These are phyloP conservation scores for Quercus engelmannii DNA, from an alignment of 306 rosid genomes.

Conservation along the genomic window DNA sequence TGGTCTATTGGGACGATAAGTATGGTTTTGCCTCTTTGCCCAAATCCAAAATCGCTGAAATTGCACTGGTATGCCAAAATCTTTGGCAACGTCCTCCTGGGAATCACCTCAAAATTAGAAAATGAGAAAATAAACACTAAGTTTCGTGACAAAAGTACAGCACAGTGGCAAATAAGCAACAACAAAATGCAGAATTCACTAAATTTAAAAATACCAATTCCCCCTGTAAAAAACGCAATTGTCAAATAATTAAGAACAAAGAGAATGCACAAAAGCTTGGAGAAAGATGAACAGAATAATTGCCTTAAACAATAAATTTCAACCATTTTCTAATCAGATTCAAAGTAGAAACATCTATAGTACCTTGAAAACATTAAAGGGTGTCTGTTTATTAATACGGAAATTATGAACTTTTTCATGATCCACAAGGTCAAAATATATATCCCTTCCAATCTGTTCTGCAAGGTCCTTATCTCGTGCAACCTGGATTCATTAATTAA, in stretches of 20 bases:
- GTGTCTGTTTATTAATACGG: conserved; percentile 64
- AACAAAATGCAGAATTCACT: background rate
- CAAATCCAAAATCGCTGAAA: conserved; percentile 88
- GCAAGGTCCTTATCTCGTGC: conserved; percentile 77
- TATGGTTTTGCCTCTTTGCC: conserved; percentile 94
- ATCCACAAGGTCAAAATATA: conserved; percentile 90
- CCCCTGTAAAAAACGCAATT: background rate
- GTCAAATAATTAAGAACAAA: background rate
- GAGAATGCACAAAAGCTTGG: background rate
- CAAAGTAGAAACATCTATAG: background rate
- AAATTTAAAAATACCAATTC: background rate
- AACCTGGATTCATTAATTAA: conserved; percentile 47
- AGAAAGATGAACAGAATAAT: background rate
- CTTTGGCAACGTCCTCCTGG: conserved; percentile 91
- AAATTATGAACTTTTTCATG: conserved; percentile 90
- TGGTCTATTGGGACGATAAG: conserved; percentile 79
- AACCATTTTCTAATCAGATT: background rate
- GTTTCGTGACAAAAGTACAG: background rate
- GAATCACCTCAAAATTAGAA: background rate
- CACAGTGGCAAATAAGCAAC: background rate
- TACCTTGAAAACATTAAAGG: conserved; percentile 79
- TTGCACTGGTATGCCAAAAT: conserved; percentile 75
- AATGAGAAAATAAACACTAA: background rate
- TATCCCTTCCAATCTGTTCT: conserved; percentile 77
- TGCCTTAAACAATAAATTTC: background rate